A percentile compares a stretch with the other conserved stretches of the same genome.
Evolutionary conservation across 1,139 yeast genomes (phyloP).

Genomic region (Diutina mesorugosa): DNA sequence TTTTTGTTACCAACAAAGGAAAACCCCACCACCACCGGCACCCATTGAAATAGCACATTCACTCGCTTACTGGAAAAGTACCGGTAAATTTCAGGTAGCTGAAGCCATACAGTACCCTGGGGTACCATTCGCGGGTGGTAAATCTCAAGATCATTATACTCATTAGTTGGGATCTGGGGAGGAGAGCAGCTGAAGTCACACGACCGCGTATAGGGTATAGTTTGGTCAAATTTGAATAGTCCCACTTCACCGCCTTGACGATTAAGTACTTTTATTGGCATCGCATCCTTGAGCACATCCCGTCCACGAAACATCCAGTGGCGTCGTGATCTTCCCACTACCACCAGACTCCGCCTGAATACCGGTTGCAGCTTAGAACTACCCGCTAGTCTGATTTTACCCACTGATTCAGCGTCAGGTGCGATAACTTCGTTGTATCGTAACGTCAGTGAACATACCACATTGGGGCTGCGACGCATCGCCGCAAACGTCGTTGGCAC

Average conservation of each 20-base stretch:
- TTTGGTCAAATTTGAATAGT: slow-evolving; percentile 19
- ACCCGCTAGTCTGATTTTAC: slow-evolving; percentile 7
- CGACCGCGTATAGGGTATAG: slow-evolving; percentile 15
- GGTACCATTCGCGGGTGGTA: slow-evolving; percentile 22
- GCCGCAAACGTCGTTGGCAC: slow-evolving; percentile 18
- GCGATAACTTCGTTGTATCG: slow-evolving; percentile 19
- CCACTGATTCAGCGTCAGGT: slow-evolving; percentile 8
- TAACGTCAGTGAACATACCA: slow-evolving; percentile 14
- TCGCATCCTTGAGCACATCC: slow-evolving; percentile 10
- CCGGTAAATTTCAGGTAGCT: slow-evolving; percentile 10
- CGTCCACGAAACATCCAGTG: slow-evolving; percentile 29
- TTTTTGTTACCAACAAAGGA: background rate
- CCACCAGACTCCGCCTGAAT: slow-evolving; percentile 14
- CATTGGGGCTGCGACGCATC: slow-evolving; percentile 20
- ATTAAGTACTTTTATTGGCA: slow-evolving; percentile 12
- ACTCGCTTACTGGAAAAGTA: background rate
- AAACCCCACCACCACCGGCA: background rate
- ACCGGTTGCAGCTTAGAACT: slow-evolving; percentile 10
- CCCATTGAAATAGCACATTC: background rate
- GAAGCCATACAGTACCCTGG: slow-evolving; percentile 18
- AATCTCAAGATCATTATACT: slow-evolving; percentile 24
- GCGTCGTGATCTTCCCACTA: slow-evolving; percentile 21
- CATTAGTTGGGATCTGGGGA: slow-evolving; percentile 16
- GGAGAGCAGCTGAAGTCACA: slow-evolving; percentile 5
- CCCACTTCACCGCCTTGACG: slow-evolving; percentile 11